Percentiles rank a stretch among this genome's conserved stretches.
Evolutionary conservation across 148 eudicot species (phyloP).

Genomic region (Rhododendron mucronatum): DNA sequence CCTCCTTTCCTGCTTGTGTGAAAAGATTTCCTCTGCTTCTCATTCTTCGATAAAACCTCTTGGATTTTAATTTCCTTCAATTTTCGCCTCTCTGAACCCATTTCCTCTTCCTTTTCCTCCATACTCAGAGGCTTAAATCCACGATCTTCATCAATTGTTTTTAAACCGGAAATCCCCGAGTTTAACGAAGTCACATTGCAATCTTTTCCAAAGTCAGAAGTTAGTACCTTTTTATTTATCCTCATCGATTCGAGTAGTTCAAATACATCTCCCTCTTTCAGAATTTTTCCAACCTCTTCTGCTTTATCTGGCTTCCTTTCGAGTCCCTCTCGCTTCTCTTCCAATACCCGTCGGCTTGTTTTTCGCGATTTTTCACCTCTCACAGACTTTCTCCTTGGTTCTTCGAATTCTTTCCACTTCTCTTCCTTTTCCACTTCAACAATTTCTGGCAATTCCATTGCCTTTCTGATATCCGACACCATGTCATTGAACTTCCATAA

Average conservation of each 20-base stretch:
- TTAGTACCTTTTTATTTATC: constrained; percentile 2
- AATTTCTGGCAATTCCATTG: constrained; percentile 9
- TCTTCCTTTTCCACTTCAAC: neutral
- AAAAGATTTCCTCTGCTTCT: constrained; percentile 44
- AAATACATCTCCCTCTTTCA: constrained; percentile 23
- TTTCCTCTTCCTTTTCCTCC: constrained; percentile 12
- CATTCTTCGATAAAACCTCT: constrained; percentile 32
- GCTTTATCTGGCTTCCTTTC: constrained; percentile 29
- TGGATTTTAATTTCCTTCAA: constrained; percentile 36
- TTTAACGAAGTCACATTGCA: neutral
- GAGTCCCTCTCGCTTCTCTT: constrained; percentile 24
- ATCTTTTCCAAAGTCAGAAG: neutral
- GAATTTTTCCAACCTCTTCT: constrained; percentile 8
- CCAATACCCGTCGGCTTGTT: constrained; percentile 17
- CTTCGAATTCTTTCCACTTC: neutral
- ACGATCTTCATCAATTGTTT: constrained; percentile 11
- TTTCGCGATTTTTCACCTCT: constrained; percentile 22
- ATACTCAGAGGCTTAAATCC: constrained; percentile 6
- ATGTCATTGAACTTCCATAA: constrained; percentile 9
- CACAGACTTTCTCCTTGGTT: constrained; percentile 8
- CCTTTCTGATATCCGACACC: constrained; percentile 15
- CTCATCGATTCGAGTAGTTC: constrained; percentile 7
- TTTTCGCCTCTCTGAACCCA: constrained; percentile 21
- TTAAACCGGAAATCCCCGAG: constrained; percentile 3
- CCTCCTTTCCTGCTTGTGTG: constrained; percentile 25